Evolutionary conservation across 345 rosid genomes (phyloP).

Genomic region (Linum trigynum): DNA sequence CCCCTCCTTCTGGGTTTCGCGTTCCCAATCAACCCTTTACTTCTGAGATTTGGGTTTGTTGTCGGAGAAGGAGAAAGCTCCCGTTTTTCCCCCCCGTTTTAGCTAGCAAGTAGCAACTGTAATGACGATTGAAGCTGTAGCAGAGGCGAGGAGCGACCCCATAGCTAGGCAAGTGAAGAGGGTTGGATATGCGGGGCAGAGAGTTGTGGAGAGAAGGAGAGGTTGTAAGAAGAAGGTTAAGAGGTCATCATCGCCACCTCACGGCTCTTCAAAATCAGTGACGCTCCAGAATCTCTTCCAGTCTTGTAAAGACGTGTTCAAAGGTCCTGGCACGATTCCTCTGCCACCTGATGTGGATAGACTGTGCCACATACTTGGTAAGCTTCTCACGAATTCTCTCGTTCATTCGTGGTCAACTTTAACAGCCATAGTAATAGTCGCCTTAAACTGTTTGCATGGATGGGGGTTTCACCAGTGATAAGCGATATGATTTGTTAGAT

Average conservation of each 20-base stretch:
- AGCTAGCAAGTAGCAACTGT: background rate
- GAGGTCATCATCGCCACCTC: background rate
- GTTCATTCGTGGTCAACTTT: no score
- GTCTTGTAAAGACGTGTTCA: slow-evolving; percentile 39
- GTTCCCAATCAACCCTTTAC: background rate
- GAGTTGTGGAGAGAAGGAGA: slow-evolving; percentile 25
- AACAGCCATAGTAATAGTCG: no score
- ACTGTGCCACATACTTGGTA: slow-evolving; percentile 45
- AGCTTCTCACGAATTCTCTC: background rate
- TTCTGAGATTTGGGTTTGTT: background rate
- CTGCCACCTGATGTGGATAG: slow-evolving; percentile 28
- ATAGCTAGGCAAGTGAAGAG: slow-evolving; percentile 13
- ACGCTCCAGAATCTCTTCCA: slow-evolving; percentile 40
- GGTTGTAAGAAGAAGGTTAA: slow-evolving; percentile 7
- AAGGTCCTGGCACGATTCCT: slow-evolving; percentile 51
- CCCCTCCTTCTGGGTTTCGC: background rate
- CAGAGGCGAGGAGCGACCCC: slow-evolving; percentile 23
- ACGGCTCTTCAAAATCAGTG: slow-evolving; percentile 4
- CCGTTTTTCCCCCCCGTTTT: no score
- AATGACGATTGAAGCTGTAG: slow-evolving; percentile 29
- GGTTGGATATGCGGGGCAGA: slow-evolving; percentile 28
- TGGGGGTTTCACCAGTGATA: no score
- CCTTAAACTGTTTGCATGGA: no score
- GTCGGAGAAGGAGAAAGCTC: background rate
- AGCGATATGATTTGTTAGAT: no score